phyloP scores from a whole-genome alignment of 2,329 filamentous ascomycete species.

The Pestalotiopsis sp. region DNA sequence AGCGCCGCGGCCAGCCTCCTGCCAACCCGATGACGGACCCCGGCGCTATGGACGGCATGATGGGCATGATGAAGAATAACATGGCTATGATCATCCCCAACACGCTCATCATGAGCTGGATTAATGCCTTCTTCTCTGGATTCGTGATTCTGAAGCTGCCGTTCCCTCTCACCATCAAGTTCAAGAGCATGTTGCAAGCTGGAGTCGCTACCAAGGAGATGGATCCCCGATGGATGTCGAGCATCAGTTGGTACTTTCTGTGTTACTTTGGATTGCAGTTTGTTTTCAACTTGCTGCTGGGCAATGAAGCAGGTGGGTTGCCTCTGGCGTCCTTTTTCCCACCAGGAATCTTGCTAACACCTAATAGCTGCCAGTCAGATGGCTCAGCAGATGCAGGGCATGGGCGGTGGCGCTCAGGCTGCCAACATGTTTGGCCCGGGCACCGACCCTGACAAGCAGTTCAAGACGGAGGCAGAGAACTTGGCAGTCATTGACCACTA shows the following conservation, averaged over 20 bases:
- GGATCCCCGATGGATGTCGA: slow-evolving; percentile 98
- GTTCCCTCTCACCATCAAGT: slow-evolving; percentile 96
- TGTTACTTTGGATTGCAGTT: slow-evolving; percentile 96
- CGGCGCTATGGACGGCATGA: slow-evolving; percentile 98
- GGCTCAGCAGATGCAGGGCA: slow-evolving; percentile 77
- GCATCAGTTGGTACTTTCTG: slow-evolving; percentile 97
- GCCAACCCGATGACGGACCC: slow-evolving; percentile 96
- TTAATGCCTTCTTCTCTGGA: slow-evolving; percentile 97
- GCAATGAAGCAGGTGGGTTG: slow-evolving; percentile 86
- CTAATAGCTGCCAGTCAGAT: slow-evolving; percentile 81
- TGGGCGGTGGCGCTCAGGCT: slow-evolving; percentile 66
- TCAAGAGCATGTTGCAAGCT: slow-evolving; percentile 99
- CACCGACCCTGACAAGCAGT: slow-evolving; percentile 94
- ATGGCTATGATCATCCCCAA: slow-evolving; percentile 99
- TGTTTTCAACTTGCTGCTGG: slow-evolving; percentile 95
- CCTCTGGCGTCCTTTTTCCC: neutral
- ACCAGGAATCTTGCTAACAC: neutral
- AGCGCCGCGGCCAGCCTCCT: slow-evolving; percentile 80
- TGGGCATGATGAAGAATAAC: slow-evolving; percentile 99
- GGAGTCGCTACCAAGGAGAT: slow-evolving; percentile 94
- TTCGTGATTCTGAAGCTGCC: slow-evolving; percentile 99
- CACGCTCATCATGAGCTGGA: slow-evolving; percentile 99
- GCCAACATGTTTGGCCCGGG: slow-evolving; percentile 84
- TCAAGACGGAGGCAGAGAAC: slow-evolving; percentile 90
- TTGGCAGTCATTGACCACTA: slow-evolving; percentile 92